Base-by-base conservation (phyloP, 139 green algal genomes). In the Chlamydomonas incerta region DNA sequence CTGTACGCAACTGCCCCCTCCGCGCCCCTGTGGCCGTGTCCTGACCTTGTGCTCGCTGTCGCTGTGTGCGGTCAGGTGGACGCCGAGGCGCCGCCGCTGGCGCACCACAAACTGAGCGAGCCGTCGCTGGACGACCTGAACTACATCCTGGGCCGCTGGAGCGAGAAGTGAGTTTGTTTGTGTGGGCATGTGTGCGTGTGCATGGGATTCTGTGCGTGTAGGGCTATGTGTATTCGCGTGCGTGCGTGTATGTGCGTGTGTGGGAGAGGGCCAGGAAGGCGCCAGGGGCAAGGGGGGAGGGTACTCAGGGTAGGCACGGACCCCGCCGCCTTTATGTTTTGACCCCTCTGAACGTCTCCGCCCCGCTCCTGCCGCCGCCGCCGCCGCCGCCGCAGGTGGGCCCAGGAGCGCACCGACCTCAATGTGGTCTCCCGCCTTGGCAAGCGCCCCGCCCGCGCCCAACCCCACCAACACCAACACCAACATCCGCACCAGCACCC, bases 91-190 rank as follows among this genome's bases (percentile, higher is more conserved):
- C 83, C 83, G 9, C 46, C 74, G 34, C 74, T 88, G 34, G 24
- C 33, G 14, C 47, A 88, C 83, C 74, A 75, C 47, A 80, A 67
- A 34, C 77, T 88, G 62, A 73, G 46, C 26, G 62, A 71, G 41
- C 83, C 83, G 50, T 72, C 62, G 34, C 66, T 79, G 66, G 33
- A 66, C 10, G 83, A 88, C 74, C 31, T 88, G 35, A 74, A 72
- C 15, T 88, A 88, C 55, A 88, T 88, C 23, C 65, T 88, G 26
- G 55, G 52, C 20, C 63, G 83, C 29, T 87, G 70, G 60, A 55
- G 47, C 20, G 47, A 41, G 23, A 82, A 60, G 75, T 82, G 28
- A 3, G 73, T 68, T n/a, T 6, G 68, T 69, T n/a, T n/a, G n/a
- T n/a, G n/a, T n/a, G n/a, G n/a, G n/a, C n/a, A n/a, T n/a, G 15